Evolutionary conservation across 768 basidiomycete species (phyloP).

Genomic region (Russula foetens): DNA sequence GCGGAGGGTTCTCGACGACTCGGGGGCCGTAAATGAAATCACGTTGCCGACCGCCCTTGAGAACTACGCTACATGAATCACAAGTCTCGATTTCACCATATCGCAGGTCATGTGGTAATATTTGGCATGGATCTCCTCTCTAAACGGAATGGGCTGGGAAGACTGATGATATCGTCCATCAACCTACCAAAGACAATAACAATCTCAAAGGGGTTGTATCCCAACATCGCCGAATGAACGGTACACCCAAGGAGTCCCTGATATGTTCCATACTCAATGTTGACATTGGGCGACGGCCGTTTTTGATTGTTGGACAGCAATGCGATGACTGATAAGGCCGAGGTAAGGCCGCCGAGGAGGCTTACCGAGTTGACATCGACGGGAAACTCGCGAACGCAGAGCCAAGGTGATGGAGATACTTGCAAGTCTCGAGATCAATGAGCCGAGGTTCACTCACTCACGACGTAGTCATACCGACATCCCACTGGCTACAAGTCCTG

Average conservation of each 20-base stretch:
- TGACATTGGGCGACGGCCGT: constrained; percentile 37
- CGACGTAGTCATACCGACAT: constrained; percentile 37
- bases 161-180: background rate
- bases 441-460: constrained; percentile 21
- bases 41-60: constrained; percentile 12
- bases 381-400: constrained; percentile 33
- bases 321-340: too few species aligned
- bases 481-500: too few species aligned
- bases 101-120: constrained; percentile 39
- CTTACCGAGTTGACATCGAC: constrained; percentile 37
- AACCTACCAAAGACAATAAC: constrained; percentile 31
- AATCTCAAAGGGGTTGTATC: constrained; percentile 40
- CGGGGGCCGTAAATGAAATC: constrained; percentile 37
- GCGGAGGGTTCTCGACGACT: constrained; percentile 35
- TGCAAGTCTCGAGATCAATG: background rate
- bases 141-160: constrained; percentile 15
- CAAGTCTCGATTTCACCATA: constrained; percentile 22
- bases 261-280: constrained; percentile 37
- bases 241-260: constrained; percentile 37
- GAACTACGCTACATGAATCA: background rate
- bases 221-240: constrained; percentile 33
- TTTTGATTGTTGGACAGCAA: background rate
- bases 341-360: too few species aligned
- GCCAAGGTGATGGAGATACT: constrained; percentile 35
- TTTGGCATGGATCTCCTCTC: constrained; percentile 34